Evolutionary conservation across 2,329 filamentous ascomycete species (phyloP), one percentile per base, ranked within the genome.

Genomic region (Aspergillus persii): DNA sequence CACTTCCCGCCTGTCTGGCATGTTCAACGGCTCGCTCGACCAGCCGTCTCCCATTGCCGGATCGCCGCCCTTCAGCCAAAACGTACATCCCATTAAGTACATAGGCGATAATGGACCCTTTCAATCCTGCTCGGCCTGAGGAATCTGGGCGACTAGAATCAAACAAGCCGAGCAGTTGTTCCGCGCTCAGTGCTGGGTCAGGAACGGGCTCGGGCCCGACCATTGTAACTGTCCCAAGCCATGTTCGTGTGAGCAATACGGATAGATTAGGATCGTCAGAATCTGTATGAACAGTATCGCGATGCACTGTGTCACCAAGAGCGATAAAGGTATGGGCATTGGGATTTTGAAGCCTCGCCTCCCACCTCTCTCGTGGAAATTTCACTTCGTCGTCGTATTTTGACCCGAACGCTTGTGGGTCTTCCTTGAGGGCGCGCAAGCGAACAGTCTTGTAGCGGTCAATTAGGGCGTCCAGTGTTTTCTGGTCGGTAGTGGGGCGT

Each of bases 81-180:
- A 60, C 54, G 8, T 53, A 51, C 58, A 60, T 53, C 5, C 54
- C 58, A 3, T 39, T 18, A n/a, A 57, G 29, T 50, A 53, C 57
- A 36, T 50, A 60, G 8, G 46, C 29, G n/a, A 29, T 15, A 15
- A 30, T 50, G 2, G 8, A 18, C 5, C 29, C 2, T 5, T 15
- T 9, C 8, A n/a, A 2, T 9, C 30, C 27, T 11, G 3, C n/a
- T n/a, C n/a, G 0, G 29, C 30, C 30, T 4, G 31, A n/a, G 9
- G 27, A 4, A 12, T 33, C 11, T 7, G 6, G 3, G n/a, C 3
- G 36, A 7, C 41, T 12, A 4, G 15, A 49, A 41, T 44, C 9
- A 23, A 58, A 58, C 18, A 58, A 3, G 4, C 18, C 30, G 53
- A 41, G n/a, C n/a, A 41, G 2, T 15, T 5, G 12, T 7, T 41